phyloP scores from a whole-genome alignment of 257 asterid genomes.

The Capsicum baccatum region DNA sequence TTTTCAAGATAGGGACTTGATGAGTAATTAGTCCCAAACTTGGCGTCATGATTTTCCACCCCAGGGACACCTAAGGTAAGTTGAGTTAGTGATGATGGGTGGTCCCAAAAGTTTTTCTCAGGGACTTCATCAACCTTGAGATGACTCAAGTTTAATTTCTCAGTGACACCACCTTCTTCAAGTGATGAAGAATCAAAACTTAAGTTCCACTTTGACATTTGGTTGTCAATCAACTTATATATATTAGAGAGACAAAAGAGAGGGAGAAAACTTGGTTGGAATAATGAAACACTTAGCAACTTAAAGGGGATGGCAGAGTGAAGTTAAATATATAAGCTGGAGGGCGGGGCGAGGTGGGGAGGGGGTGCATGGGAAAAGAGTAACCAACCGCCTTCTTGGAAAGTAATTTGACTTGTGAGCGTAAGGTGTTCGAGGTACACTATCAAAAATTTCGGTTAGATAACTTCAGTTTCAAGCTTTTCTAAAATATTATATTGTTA shows the following conservation, averaged over 20 bases:
- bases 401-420: too few relatives aligned
- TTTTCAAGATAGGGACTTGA: neutral
- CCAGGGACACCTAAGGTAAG: constrained; percentile 24
- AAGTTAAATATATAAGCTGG: neutral
- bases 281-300: neutral
- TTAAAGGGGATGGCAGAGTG: neutral
- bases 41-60: neutral
- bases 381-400: too few relatives aligned
- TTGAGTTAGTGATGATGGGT: neutral
- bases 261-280: neutral
- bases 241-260: neutral
- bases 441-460: too few relatives aligned
- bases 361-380: neutral
- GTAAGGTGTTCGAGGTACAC: too few relatives aligned
- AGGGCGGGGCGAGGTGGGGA: neutral
- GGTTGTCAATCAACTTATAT: neutral
- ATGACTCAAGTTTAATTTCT: neutral
- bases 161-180: neutral
- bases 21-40: constrained; percentile 8
- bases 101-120: neutral
- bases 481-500: too few relatives aligned
- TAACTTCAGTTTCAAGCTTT: too few relatives aligned
- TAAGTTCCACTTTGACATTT: neutral
- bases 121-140: neutral
- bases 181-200: neutral